Conservation (phyloP, 441 rosid genomes). For the Populus tomentosa region DNA sequence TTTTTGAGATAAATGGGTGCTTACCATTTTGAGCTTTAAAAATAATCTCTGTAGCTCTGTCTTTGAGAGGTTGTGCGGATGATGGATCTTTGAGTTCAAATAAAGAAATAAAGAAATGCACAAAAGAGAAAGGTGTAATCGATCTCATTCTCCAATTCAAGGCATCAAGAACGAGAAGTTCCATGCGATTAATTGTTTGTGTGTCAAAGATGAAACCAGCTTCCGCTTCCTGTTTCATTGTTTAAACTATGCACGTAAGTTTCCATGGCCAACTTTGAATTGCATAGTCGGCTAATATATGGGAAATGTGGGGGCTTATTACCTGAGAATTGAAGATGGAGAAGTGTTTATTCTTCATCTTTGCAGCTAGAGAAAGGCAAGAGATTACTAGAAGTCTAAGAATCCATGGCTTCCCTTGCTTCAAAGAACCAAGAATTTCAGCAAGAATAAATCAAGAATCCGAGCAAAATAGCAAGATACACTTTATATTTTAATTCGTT, state of each 20-base stretch:
- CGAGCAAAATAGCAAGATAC: neutral
- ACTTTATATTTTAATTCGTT: neutral
- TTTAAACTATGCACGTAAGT: neutral
- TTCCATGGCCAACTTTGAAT: neutral
- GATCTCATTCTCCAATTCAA: slow-evolving; percentile 72
- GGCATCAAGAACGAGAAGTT: slow-evolving; percentile 48
- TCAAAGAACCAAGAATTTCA: slow-evolving; percentile 2
- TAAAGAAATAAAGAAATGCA: slow-evolving; percentile 42
- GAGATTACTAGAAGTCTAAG: slow-evolving; percentile 40
- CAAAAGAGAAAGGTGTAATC: slow-evolving; percentile 61
- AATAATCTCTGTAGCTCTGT: slow-evolving; percentile 44
- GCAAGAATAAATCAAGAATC: neutral
- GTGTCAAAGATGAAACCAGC: slow-evolving; percentile 39
- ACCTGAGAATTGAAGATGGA: slow-evolving; percentile 18
- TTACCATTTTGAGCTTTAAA: slow-evolving; percentile 47
- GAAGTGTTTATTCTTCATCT: slow-evolving; percentile 41
- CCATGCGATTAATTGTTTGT: slow-evolving; percentile 47
- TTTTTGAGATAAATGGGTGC: neutral
- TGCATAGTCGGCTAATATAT: too few species aligned
- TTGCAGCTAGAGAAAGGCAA: slow-evolving; percentile 58
- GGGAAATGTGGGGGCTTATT: too few species aligned
- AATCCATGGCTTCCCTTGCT: slow-evolving; percentile 55
- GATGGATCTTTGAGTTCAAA: slow-evolving; percentile 40
- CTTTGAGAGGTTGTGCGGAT: slow-evolving; percentile 37
- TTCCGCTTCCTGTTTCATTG: slow-evolving; percentile 27